Base-by-base conservation (phyloP, 176 grass and related monocot species). In the Avena atlantica region DNA sequence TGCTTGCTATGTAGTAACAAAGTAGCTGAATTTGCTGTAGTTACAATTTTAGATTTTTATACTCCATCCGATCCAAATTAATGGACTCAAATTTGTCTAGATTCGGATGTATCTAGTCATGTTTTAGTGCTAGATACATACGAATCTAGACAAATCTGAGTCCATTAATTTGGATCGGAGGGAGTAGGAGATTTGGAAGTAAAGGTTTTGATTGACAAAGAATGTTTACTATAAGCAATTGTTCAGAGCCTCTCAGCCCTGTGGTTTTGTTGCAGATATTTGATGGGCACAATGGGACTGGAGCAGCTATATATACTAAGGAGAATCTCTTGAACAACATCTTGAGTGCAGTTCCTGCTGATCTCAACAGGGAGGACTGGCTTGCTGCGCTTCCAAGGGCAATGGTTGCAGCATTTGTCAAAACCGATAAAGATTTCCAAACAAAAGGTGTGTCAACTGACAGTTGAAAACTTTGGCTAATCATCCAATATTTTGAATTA, bases 391-490 rank as follows among this genome's bases (percentile, higher is more conserved):
- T 99, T 80, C 93, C 97, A 57, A 88, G 97, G 75, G 87, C 94
- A 2, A 85, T 96, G 82, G 97, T 99, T 90, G 94, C 97, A 62
- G 94, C 92, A 47, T 99, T 99, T 76, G 93, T 96, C 70, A 99
- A 94, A 91, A 99, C 97, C 0, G 94, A 99, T 81, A 96, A 96
- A 81, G 97, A 99, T 85, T 99, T 96, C 79, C 94, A 93, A 86
- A 74, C 87, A 73, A 82, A 94, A 94, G 94, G 97, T 99, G 69
- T 4, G 69, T 69, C 12, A 88, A 20, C 6, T 40, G 27, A 75
- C 14, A 37, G 49, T 34, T 74, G 16, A 55, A 79, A 74, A 44
- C 7, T n/a, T 49, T 8, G 10, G 29, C 4, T 82, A 71, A 72
- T 62, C 9, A 29, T 71, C 42, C 3, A 19, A 6, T 61, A 19